Evolutionary conservation across 352 stramenopile species (phyloP), one percentile per base, ranked within the genome.

Genomic region (Phytophthora multivora): DNA sequence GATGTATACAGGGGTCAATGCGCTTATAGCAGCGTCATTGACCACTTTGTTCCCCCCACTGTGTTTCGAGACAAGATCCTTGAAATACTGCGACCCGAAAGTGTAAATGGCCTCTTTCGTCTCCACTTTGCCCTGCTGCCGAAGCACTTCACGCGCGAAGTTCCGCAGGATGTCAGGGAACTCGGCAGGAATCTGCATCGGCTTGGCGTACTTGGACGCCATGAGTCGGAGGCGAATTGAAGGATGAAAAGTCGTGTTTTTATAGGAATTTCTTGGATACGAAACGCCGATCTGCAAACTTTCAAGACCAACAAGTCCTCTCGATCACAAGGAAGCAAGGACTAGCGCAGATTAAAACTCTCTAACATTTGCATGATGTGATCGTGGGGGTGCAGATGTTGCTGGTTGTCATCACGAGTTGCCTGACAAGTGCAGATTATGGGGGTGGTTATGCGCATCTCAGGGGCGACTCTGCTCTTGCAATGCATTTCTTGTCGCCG

Each of bases 191-290:
- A 95, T 71, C 41, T 89, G 80, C 49, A 95, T 80, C 13, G 77
- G 71, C 71, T 95, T 95, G 36, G 86, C 81, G 28, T 94, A 95
- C 69, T 89, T 91, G 54, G 83, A 93, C 33, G 88, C 80, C 83
- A 96, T 94, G 8, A 13, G 58, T 30, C 6, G 12, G 28, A 31
- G 18, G 4, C 12, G 38, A 35, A 35, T 23, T 23, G 21, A 23
- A 23, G 13, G 16, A 36, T 59, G 55, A 70, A 51, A 61, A 61
- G 62, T 66, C 61, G 53, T 52, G 15, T 55, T 42, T 11, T 19
- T 25, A 21, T 19, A 23, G 25, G 12, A 8, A 56, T 13, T 23
- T 35, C 16, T 36, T 38, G 15, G 54, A 63, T 63, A 57, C n/a
- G 54, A 63, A 63, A 63, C 43, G 54, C 5, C 48, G 12, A 50